Percentiles rank a stretch among this genome's conserved stretches.
Conservation (phyloP, 495 filamentous ascomycete species). For the Parachaetomium inaequale region DNA sequence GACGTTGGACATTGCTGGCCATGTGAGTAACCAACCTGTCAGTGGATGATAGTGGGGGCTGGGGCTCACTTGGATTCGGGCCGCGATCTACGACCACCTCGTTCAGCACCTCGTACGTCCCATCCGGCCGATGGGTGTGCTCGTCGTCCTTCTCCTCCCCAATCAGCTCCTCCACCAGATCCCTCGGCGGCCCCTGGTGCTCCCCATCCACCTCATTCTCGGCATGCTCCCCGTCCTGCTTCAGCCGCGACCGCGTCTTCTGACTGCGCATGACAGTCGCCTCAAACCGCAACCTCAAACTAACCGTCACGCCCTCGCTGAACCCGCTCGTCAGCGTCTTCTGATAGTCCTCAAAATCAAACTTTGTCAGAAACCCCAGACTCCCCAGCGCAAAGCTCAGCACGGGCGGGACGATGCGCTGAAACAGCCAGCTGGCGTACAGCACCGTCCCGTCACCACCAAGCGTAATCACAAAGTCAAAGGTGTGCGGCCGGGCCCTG, state of each 20-base stretch:
- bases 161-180: conserved; percentile 86
- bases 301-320: conserved; percentile 81
- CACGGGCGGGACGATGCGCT: conserved; percentile 91
- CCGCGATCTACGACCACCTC: conserved; percentile 89
- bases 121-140: conserved; percentile 74
- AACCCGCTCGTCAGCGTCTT: conserved; percentile 70
- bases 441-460: conserved; percentile 97
- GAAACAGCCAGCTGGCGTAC: conserved; percentile 95
- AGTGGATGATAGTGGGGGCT: background rate
- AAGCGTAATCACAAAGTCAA: conserved; percentile 90
- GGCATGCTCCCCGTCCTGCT: conserved; percentile 17
- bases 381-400: conserved; percentile 89
- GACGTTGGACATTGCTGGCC: conserved; percentile 72
- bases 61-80: conserved; percentile 72
- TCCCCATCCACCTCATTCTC: conserved; percentile 33
- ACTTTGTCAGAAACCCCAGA: conserved; percentile 92
- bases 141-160: conserved; percentile 77
- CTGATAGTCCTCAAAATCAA: conserved; percentile 75
- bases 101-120: conserved; percentile 84
- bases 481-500: conserved; percentile 70
- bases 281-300: conserved; percentile 83
- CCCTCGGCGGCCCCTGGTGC: conserved; percentile 39
- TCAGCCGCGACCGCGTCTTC: conserved; percentile 30
- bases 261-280: conserved; percentile 89
- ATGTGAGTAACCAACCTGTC: background rate